phyloP scores from a whole-genome alignment of 495 filamentous ascomycete species.

The Aspergillus hancockii region DNA sequence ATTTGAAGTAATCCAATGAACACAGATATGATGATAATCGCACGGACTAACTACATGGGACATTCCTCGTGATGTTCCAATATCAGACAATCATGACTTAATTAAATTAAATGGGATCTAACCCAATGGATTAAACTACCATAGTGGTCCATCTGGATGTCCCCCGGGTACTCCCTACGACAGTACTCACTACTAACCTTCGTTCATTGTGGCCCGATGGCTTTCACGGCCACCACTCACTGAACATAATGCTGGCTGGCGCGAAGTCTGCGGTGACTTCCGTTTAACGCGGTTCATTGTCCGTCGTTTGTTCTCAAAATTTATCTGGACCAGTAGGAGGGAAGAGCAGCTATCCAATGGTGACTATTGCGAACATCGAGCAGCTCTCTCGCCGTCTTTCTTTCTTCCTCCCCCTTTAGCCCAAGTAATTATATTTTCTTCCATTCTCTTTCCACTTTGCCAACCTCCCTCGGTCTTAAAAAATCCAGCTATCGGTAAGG shows the following conservation, averaged over 20 bases:
- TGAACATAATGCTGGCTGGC: not conserved
- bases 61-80: not conserved
- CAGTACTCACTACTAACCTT: too few species aligned
- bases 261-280: not conserved
- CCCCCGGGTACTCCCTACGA: too few species aligned
- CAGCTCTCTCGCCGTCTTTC: not conserved
- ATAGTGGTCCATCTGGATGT: too few species aligned
- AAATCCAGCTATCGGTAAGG: not conserved
- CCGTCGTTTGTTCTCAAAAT: conserved; percentile 1
- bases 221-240: not conserved
- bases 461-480: not conserved
- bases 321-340: not conserved
- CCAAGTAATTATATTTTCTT: conserved; percentile 4
- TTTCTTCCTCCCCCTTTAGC: not conserved
- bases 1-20: not conserved
- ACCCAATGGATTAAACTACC: not conserved
- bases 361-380: conserved; percentile 12
- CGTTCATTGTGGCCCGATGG: not conserved
- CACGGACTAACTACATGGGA: not conserved
- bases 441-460: not conserved
- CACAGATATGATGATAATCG: not conserved
- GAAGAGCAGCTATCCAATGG: not conserved
- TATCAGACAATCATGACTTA: not conserved
- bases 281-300: conserved; percentile 11
- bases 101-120: not conserved